Conservation (phyloP, 2,329 filamentous ascomycete species). For the Myrmaecium sp. region DNA sequence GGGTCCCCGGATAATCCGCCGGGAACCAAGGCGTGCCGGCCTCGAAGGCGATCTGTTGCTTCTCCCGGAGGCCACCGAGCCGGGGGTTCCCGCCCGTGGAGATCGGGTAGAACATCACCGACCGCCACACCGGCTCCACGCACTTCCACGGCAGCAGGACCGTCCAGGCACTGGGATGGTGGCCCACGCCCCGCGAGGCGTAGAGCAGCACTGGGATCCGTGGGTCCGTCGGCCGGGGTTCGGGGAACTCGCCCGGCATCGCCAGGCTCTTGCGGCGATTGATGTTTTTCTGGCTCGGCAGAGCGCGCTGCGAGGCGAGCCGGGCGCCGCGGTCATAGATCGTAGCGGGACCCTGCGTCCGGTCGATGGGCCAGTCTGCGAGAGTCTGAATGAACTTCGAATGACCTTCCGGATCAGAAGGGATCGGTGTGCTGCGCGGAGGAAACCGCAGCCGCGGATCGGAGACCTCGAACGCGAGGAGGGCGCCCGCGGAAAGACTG, state of each 20-base stretch:
- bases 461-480: slow-evolving; percentile 55
- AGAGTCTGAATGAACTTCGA: slow-evolving; percentile 40
- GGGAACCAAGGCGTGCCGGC: slow-evolving; percentile 68
- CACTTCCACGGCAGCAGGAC: slow-evolving; percentile 83
- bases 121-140: slow-evolving; percentile 71
- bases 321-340: slow-evolving; percentile 56
- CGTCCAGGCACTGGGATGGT: slow-evolving; percentile 56
- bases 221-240: slow-evolving; percentile 45
- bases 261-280: slow-evolving; percentile 56
- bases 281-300: slow-evolving; percentile 62
- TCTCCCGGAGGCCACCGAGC: slow-evolving; percentile 68
- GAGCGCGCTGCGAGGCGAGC: slow-evolving; percentile 44
- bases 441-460: slow-evolving; percentile 74
- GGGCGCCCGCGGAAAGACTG: slow-evolving; percentile 48
- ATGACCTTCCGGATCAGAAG: slow-evolving; percentile 11
- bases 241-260: slow-evolving; percentile 44
- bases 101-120: slow-evolving; percentile 64
- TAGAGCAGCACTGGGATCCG: slow-evolving; percentile 62
- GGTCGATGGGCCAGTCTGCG: slow-evolving; percentile 51
- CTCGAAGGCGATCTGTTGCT: slow-evolving; percentile 69
- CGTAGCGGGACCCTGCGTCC: slow-evolving; percentile 25
- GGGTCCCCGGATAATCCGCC: slow-evolving; percentile 63
- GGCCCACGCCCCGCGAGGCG: slow-evolving; percentile 37
- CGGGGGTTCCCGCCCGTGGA: slow-evolving; percentile 64
- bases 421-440: slow-evolving; percentile 33